These are phyloP conservation scores for Musa beccarii DNA, from an alignment of 176 grass and related monocot species.

Conservation along the genomic window DNA sequence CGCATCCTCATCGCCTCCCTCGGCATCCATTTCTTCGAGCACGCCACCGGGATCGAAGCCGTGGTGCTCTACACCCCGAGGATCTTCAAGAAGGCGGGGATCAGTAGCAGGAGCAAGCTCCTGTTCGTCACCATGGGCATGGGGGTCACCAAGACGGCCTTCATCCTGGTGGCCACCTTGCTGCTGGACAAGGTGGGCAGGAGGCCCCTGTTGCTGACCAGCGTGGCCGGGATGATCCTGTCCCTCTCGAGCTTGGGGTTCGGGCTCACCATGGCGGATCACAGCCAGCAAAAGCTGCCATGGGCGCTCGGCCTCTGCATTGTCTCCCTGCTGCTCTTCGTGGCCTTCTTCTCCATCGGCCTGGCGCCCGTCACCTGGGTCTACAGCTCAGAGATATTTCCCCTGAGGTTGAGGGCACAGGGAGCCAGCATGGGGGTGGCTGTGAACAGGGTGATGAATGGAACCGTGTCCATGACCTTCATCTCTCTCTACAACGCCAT, in stretches of 20 bases:
- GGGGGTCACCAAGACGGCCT: slow-evolving; percentile 5
- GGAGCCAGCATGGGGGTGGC: slow-evolving; percentile 13
- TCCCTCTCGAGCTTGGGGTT: not conserved
- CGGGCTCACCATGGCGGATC: not conserved
- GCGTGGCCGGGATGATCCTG: slow-evolving; percentile 1
- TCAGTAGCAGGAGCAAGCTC: not conserved
- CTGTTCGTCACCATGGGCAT: slow-evolving; percentile 8
- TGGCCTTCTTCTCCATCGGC: slow-evolving; percentile 12
- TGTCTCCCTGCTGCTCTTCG: not conserved
- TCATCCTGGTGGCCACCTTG: slow-evolving; percentile 7
- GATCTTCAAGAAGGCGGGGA: slow-evolving; percentile 11
- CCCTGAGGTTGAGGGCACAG: slow-evolving; percentile 8
- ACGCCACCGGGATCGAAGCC: slow-evolving; percentile 12
- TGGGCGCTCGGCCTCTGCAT: not conserved
- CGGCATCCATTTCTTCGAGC: slow-evolving; percentile 20
- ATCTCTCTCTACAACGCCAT: slow-evolving; percentile 13
- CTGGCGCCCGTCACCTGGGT: slow-evolving; percentile 14
- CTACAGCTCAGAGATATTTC: slow-evolving; percentile 17
- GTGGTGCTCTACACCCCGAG: slow-evolving; percentile 7
- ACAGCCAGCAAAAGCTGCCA: not conserved
- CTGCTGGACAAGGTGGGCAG: slow-evolving; percentile 10
- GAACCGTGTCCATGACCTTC: slow-evolving; percentile 9
- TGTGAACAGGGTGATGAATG: slow-evolving; percentile 12
- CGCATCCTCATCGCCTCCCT: slow-evolving; percentile 1
- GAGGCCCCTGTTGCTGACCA: slow-evolving; percentile 7